Evolutionary conservation across 179 eudicot species (phyloP).

Genomic region (Silene vulgaris): DNA sequence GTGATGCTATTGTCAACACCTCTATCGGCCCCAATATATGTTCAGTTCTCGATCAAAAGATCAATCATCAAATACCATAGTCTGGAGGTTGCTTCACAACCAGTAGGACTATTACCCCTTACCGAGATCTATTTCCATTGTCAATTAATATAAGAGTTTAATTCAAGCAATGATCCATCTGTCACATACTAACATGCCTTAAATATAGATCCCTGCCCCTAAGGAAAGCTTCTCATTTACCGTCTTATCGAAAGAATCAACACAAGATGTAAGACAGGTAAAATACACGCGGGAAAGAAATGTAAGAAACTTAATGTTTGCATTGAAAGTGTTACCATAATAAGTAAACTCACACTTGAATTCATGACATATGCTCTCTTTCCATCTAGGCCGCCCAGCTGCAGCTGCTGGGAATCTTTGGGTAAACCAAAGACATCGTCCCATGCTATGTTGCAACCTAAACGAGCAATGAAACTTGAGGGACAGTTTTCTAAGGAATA

Average conservation of each 20-base stretch:
- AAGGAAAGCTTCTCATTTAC: slow-evolving; percentile 10
- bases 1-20: neutral
- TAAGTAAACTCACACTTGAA: slow-evolving; percentile 33
- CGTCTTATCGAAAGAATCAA: neutral
- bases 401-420: slow-evolving; percentile 28
- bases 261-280: neutral
- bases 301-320: neutral
- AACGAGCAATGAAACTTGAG: slow-evolving; percentile 21
- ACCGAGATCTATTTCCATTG: neutral
- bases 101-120: neutral
- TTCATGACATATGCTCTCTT: slow-evolving; percentile 22
- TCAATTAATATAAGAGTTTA: neutral
- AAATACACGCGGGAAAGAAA: neutral
- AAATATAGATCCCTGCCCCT: neutral
- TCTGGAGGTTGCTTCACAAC: slow-evolving; percentile 7
- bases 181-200: neutral
- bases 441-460: slow-evolving; percentile 45
- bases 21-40: neutral
- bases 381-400: slow-evolving; percentile 28
- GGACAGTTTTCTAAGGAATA: neutral
- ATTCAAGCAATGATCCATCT: slow-evolving; percentile 4
- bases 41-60: neutral
- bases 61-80: neutral
- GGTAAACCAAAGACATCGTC: slow-evolving; percentile 34
- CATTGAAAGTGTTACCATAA: neutral